Evolutionary conservation across 2,329 filamentous ascomycete species (phyloP), one percentile per base, ranked within the genome.

Genomic region (Penicillium sp.): DNA sequence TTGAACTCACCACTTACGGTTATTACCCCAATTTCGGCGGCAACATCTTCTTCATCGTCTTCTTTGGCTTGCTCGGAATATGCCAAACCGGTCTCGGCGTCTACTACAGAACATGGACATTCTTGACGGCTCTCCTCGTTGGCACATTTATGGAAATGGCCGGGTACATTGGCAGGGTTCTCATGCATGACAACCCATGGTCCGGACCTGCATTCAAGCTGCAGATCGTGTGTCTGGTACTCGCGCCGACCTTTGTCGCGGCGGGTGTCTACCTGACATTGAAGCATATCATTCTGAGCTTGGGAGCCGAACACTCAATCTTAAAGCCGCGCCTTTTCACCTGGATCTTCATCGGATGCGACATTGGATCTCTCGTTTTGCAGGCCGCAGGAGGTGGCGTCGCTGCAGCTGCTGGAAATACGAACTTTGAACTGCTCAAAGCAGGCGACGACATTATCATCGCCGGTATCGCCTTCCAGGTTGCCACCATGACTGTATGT

Each of bases 301-400:
- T 81, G 47, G 80, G 80, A 6, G 63, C 69, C 2, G 63, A 74
- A 43, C 66, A 74, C 53, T 77, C 75, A 21, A 68, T 70, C 24
- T 66, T 78, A 46, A 70, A 68, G 35, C 73, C 76, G 6, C 64
- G 67, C 6, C 68, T 73, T 45, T 82, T 81, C 62, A 80, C 79
- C 10, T 75, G 75, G 63, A 74, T 82, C 52, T 83, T 83, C 65
- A 77, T 83, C 55, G 60, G 68, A n/a, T 79, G 76, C 58, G 81
- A 83, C 55, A 55, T 82, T 37, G 57, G 79, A 46, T 78, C 75
- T n/a, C 72, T 84, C n/a, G 55, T 79, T 12, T 65, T 82, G 4
- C 80, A 83, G 62, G 78, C 77, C 4, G 72, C 71, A 7, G 79
- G 79, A 12, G 80, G 80, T 49, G 79, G 74, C 43, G 69, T 81